A percentile compares a stretch with the other conserved stretches of the same genome.
Conservation (phyloP, 2,329 filamentous ascomycete species). For the Cryphonectria parasitica region DNA sequence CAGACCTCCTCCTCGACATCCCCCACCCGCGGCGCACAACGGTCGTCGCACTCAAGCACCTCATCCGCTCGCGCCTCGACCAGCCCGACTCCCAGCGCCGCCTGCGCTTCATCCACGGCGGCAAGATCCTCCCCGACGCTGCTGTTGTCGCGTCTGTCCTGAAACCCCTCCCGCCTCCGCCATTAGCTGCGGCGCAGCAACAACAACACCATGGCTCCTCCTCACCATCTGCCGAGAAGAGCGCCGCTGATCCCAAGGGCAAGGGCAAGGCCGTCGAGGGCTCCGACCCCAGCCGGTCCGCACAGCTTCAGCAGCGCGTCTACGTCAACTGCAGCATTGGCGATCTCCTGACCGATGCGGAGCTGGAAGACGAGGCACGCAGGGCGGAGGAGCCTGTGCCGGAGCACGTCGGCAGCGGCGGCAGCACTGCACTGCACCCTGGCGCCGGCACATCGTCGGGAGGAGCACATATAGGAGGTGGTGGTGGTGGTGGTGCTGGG, state of each 20-base stretch:
- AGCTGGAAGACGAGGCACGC: conserved; percentile 70
- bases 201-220: not conserved
- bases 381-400: conserved; percentile 43
- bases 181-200: conserved; percentile 31
- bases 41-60: conserved; percentile 77
- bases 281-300: conserved; percentile 40
- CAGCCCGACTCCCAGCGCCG: conserved; percentile 65
- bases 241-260: conserved; percentile 43
- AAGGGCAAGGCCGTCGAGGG: conserved; percentile 71
- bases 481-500: conserved; percentile 7
- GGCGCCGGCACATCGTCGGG: conserved; percentile 16
- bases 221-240: conserved; percentile 22
- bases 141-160: conserved; percentile 71
- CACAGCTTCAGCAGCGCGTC: conserved; percentile 55
- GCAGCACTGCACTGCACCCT: conserved; percentile 30
- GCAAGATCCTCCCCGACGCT: conserved; percentile 79
- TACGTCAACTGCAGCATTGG: conserved; percentile 96
- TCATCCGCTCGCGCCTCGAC: conserved; percentile 75
- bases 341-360: conserved; percentile 67
- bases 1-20: conserved; percentile 82
- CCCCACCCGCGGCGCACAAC: conserved; percentile 69
- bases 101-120: conserved; percentile 87
- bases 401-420: conserved; percentile 55
- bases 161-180: conserved; percentile 62
- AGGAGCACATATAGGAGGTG: not conserved